Conservation (phyloP, 768 basidiomycete genomes). For the Mycena belliarum region DNA sequence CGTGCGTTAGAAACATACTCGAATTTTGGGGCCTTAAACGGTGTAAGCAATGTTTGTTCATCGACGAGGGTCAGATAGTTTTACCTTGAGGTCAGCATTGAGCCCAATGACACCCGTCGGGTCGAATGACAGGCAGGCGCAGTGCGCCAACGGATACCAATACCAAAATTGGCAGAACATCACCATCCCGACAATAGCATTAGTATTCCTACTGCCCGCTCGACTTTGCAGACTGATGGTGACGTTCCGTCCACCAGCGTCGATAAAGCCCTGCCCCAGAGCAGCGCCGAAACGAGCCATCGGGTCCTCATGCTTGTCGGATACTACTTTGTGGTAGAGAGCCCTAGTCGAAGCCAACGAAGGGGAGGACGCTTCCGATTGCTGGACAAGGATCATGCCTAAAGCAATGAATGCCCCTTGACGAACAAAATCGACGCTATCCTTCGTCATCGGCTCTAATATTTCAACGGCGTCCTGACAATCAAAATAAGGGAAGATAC, state of each 20-base stretch:
- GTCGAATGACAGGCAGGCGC: conserved; percentile 88
- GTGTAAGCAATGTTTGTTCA: conserved; percentile 9
- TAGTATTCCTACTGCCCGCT: conserved; percentile 90
- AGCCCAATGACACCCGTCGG: conserved; percentile 95
- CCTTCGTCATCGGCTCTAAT: conserved; percentile 97
- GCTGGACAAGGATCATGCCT: conserved; percentile 96
- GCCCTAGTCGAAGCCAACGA: conserved; percentile 79
- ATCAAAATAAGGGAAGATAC: conserved; percentile 3
- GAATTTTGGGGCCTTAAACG: conserved; percentile 81
- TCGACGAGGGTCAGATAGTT: neutral
- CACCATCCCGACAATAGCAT: conserved; percentile 96
- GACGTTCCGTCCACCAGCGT: conserved; percentile 95
- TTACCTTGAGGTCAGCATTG: conserved; percentile 81
- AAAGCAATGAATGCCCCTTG: conserved; percentile 96
- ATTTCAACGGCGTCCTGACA: conserved; percentile 91
- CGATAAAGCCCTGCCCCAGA: conserved; percentile 94
- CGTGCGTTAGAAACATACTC: conserved; percentile 88
- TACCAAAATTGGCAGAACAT: conserved; percentile 99
- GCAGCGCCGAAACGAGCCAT: conserved; percentile 98
- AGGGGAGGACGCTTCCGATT: conserved; percentile 87
- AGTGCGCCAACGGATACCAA: conserved; percentile 98
- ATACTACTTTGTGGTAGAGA: conserved; percentile 86
- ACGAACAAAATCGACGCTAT: conserved; percentile 96
- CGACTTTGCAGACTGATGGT: conserved; percentile 93
- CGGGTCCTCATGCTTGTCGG: conserved; percentile 97